Conservation (phyloP, 2,329 filamentous ascomycete genomes). For the Ceratocystis variospora region DNA sequence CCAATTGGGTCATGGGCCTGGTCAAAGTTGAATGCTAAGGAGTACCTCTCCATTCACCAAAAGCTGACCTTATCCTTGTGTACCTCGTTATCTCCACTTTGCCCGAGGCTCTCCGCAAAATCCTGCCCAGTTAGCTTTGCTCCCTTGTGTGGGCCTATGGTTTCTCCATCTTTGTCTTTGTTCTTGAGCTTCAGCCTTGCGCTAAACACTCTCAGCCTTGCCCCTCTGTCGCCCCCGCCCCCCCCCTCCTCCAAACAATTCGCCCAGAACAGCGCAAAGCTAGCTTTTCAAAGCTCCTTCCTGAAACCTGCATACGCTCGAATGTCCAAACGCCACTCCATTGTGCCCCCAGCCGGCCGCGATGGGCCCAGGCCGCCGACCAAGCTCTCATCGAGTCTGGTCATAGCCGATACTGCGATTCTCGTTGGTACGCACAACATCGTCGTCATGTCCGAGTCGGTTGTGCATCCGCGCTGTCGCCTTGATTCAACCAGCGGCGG, state of each 20-base stretch:
- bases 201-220: conserved; percentile 12
- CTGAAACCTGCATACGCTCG: not conserved
- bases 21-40: conserved; percentile 12
- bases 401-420: conserved; percentile 48
- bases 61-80: conserved; percentile 1
- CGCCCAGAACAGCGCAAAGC: not conserved
- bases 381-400: conserved; percentile 45
- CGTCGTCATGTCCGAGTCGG: conserved; percentile 58
- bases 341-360: conserved; percentile 38
- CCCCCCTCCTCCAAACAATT: not conserved
- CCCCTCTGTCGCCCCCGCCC: not conserved
- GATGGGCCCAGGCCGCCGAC: conserved; percentile 46
- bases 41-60: conserved; percentile 12
- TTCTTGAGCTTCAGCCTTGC: not conserved
- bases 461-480: conserved; percentile 75
- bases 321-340: conserved; percentile 39
- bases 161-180: conserved; percentile 14
- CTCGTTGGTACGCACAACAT: conserved; percentile 63
- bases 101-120: conserved; percentile 15
- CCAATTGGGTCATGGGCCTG: conserved; percentile 25
- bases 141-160: not conserved
- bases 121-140: not conserved
- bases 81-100: conserved; percentile 17
- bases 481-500: conserved; percentile 67
- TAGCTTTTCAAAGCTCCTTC: not conserved